These are phyloP conservation scores for Moniliella sp. DNA, from an alignment of 1,284 basidiomycete genomes.

Conservation along the genomic window DNA sequence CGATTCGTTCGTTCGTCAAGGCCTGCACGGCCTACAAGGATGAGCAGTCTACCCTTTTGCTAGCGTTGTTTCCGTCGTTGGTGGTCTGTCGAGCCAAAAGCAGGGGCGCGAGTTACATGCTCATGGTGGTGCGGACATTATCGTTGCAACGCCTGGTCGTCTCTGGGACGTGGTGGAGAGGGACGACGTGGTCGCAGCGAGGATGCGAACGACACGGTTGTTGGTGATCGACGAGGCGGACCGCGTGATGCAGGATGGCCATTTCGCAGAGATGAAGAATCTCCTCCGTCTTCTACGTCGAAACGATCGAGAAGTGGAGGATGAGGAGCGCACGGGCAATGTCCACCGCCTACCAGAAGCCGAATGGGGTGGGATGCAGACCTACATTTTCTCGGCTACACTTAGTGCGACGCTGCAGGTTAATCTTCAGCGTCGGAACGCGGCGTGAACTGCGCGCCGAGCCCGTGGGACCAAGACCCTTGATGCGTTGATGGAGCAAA, in stretches of 20 bases:
- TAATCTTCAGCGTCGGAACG: conserved; percentile 45
- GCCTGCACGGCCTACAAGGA: no score
- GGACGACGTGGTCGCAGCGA: conserved; percentile 17
- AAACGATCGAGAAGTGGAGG: no score
- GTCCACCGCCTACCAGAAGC: no score
- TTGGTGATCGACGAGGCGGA: conserved; percentile 96
- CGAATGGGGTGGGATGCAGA: conserved; percentile 44
- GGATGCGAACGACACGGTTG: conserved; percentile 39
- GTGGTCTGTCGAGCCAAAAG: conserved; percentile 84
- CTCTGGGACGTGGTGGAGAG: conserved; percentile 64
- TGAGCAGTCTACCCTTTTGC: conserved; percentile 8
- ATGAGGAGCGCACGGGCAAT: no score
- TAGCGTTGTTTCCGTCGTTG: conserved; percentile 61
- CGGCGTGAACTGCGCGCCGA: conserved; percentile 38
- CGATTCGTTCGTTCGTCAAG: no score
- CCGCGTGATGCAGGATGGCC: conserved; percentile 88
- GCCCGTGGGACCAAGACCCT: conserved; percentile 36
- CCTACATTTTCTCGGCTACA: conserved; percentile 89
- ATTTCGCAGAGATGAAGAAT: conserved; percentile 82
- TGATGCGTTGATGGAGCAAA: conserved; percentile 68
- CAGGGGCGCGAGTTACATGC: conserved; percentile 54
- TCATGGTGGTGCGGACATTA: conserved; percentile 40
- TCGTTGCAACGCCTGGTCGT: conserved; percentile 87
- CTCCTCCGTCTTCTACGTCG: conserved; percentile 65
- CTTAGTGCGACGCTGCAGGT: conserved; percentile 77